These are phyloP conservation scores for Telopea speciosissima DNA, from an alignment of 177 flowering plant genomes.

Conservation along the genomic window DNA sequence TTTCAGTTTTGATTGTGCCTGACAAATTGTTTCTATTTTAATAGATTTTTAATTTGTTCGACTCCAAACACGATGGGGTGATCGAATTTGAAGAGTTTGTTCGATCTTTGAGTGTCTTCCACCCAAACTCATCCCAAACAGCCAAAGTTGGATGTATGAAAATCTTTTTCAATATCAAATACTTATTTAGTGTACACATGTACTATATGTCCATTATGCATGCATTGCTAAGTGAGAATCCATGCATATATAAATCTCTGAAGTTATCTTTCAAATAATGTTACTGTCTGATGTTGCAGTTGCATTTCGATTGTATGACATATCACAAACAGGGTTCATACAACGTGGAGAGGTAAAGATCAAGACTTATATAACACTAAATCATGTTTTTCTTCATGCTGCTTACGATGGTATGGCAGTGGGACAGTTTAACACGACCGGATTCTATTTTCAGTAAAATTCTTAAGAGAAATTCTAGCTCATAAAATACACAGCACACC, in stretches of 20 bases:
- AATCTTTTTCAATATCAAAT: neutral
- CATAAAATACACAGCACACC: too few relatives aligned
- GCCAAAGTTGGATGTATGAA: constrained; percentile 65
- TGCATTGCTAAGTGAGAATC: neutral
- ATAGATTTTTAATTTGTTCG: constrained; percentile 75
- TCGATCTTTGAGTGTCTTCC: constrained; percentile 61
- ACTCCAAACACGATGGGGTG: constrained; percentile 58
- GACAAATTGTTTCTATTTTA: too few relatives aligned
- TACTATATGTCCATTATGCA: neutral
- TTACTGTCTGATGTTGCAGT: constrained; percentile 40
- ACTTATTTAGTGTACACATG: neutral
- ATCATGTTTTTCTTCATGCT: neutral
- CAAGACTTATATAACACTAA: neutral
- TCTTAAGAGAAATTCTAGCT: too few relatives aligned
- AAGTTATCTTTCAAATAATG: neutral
- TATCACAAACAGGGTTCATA: constrained; percentile 66
- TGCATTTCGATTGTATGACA: constrained; percentile 65
- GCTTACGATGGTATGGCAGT: neutral
- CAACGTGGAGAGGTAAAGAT: constrained; percentile 64
- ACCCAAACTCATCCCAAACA: constrained; percentile 53
- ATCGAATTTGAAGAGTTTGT: constrained; percentile 89
- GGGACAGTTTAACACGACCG: neutral
- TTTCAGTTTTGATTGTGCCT: too few relatives aligned
- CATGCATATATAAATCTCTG: neutral
- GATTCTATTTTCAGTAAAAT: too few relatives aligned